Base-by-base conservation (phyloP, 1,284 basidiomycete genomes). In the Ganoderma meredithae region DNA sequence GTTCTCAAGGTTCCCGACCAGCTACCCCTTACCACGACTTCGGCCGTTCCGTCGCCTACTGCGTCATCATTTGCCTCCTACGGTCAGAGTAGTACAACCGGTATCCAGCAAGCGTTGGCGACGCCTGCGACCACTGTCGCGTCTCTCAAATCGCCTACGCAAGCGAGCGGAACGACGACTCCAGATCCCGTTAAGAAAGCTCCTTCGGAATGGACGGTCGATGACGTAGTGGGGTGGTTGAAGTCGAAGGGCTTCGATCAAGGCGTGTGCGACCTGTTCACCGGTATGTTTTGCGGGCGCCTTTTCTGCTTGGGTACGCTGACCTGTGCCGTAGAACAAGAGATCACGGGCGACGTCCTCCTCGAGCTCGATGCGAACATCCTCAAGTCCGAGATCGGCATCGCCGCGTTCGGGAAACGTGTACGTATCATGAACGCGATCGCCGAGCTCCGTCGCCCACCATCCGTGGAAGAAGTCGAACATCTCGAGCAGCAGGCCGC, bases 321-420 rank as follows among this genome's bases (percentile, higher is more conserved):
- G 27, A 52, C 55, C 13, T 3, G 58, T 36, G 67, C 59, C 62
- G 31, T 77, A 94, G 96, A 98, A 81, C 97, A 99, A 87, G 97
- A 99, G 80, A 99, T 99, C 69, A 95, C 96, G 0, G 97, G 98
- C 17, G 98, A 99, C 75, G 94, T 99, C 27, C 87, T 99, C 5
- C 88, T 99, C 66, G 97, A 98, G 74, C 92, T 99, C 72, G 96
- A 99, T 74, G 90, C 92, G 62, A 93, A 93, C 75, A 85, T 98
- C 22, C 90, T 99, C 75, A 99, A 99, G 82, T 84, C 82, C n/a
- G 98, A 99, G 82, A 94, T 99, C 69, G 98, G 97, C 60, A 95
- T 99, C 71, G 83, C 88, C 71, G 95, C 96, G 1, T 98, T 98
- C 75, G 98, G 97, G 27, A 97, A 98, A 79, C 94, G 97, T 19